phyloP scores from a whole-genome alignment of 2,329 filamentous ascomycete genomes.

The Fusarium nanum region DNA sequence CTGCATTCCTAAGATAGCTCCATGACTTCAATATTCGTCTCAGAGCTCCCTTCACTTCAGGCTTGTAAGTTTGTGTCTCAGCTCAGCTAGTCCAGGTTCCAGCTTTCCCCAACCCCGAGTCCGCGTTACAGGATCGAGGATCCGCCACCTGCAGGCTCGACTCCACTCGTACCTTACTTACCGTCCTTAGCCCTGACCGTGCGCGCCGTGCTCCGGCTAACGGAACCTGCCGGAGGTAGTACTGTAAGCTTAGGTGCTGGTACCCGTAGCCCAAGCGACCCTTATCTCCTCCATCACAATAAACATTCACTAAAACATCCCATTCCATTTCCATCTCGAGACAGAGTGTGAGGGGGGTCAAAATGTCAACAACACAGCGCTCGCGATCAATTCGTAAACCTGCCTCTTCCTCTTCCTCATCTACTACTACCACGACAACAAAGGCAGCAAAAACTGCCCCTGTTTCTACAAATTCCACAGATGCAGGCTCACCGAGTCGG shows the following conservation, averaged over 20 bases:
- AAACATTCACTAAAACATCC: slow-evolving; percentile 35
- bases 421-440: slow-evolving; percentile 26
- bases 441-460: not conserved
- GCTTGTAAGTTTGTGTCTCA: slow-evolving; percentile 2
- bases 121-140: slow-evolving; percentile 3
- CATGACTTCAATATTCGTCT: not conserved
- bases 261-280: slow-evolving; percentile 37
- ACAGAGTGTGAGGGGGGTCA: slow-evolving; percentile 12
- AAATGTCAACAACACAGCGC: slow-evolving; percentile 60
- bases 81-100: slow-evolving; percentile 2
- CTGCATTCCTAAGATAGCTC: not conserved
- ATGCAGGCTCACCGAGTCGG: slow-evolving; percentile 59
- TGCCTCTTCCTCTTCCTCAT: slow-evolving; percentile 33
- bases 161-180: slow-evolving; percentile 6
- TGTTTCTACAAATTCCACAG: slow-evolving; percentile 22
- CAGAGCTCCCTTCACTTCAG: not conserved
- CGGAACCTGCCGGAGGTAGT: slow-evolving; percentile 7
- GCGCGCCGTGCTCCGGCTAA: slow-evolving; percentile 22
- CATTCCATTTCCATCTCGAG: slow-evolving; percentile 2
- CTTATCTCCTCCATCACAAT: slow-evolving; percentile 23
- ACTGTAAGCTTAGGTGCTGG: not conserved
- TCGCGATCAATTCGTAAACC: slow-evolving; percentile 63
- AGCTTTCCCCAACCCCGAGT: not conserved
- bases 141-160: not conserved
- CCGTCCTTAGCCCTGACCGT: slow-evolving; percentile 7